Evolutionary conservation across 345 rosid species (phyloP).

Genomic region (Dipteronia sinensis): DNA sequence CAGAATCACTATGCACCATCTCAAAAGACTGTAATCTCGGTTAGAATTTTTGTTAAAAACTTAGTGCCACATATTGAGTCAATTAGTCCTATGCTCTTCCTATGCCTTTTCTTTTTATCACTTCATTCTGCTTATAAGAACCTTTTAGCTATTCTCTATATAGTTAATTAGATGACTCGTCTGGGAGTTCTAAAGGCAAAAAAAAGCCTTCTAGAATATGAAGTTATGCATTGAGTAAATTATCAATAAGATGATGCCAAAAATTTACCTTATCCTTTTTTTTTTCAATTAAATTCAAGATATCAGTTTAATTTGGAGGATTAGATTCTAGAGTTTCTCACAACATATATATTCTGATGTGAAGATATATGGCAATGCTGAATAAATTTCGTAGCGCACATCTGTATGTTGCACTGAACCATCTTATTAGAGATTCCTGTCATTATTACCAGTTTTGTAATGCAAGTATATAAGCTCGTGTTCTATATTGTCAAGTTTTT

Average conservation of each 20-base stretch:
- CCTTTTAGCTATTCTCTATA: background rate
- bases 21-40: background rate
- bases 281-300: background rate
- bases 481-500: background rate
- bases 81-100: background rate
- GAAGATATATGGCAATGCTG: background rate
- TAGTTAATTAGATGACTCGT: background rate
- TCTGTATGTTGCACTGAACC: background rate
- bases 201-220: background rate
- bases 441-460: background rate
- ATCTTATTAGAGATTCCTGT: background rate
- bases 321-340: background rate
- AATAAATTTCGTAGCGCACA: background rate
- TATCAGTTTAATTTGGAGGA: too few species aligned
- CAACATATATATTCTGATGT: constrained; percentile 2
- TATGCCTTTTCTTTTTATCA: background rate
- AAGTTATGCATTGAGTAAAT: background rate
- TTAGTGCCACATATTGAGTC: background rate
- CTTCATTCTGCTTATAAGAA: background rate
- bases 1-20: background rate
- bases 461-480: background rate
- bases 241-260: background rate
- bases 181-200: background rate
- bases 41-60: background rate
- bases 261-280: background rate